These are phyloP conservation scores for Anisodus acutangulus DNA, from an alignment of 257 asterid species.

Conservation along the genomic window DNA sequence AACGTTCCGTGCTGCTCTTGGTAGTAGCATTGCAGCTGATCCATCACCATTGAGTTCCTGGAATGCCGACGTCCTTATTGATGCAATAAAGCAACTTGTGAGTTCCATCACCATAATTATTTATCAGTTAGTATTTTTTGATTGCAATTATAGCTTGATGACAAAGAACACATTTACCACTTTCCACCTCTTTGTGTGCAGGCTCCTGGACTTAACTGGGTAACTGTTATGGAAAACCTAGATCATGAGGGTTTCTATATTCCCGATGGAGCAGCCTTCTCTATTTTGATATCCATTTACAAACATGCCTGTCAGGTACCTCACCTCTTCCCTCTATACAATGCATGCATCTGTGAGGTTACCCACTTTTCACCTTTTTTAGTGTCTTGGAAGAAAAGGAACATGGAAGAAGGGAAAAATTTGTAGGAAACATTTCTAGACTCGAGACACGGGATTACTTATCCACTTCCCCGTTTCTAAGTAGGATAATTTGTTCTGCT, in stretches of 20 bases:
- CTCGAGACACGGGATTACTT: neutral
- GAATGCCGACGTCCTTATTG: conserved; percentile 80
- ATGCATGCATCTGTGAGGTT: neutral
- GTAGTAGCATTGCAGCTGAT: conserved; percentile 53
- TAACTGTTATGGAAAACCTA: conserved; percentile 73
- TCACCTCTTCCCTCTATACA: neutral
- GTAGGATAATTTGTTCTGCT: conserved; percentile 23
- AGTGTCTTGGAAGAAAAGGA: neutral
- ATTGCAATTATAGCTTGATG: conserved; percentile 27
- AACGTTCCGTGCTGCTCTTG: conserved; percentile 77
- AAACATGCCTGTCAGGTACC: conserved; percentile 82
- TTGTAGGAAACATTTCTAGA: neutral
- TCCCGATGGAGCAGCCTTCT: conserved; percentile 77
- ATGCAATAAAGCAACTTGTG: conserved; percentile 90
- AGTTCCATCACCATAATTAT: conserved; percentile 38
- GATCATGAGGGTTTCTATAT: conserved; percentile 91
- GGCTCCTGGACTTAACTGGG: conserved; percentile 90
- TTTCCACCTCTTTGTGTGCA: conserved; percentile 35
- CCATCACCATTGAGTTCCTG: conserved; percentile 62
- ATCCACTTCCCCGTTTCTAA: conserved; percentile 1
- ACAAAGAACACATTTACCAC: neutral
- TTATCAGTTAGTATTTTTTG: neutral
- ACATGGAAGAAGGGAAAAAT: neutral
- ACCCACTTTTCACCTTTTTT: neutral
- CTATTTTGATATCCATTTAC: conserved; percentile 81